Base-by-base conservation (phyloP, 768 basidiomycete genomes). In the Lactarius psammicola region DNA sequence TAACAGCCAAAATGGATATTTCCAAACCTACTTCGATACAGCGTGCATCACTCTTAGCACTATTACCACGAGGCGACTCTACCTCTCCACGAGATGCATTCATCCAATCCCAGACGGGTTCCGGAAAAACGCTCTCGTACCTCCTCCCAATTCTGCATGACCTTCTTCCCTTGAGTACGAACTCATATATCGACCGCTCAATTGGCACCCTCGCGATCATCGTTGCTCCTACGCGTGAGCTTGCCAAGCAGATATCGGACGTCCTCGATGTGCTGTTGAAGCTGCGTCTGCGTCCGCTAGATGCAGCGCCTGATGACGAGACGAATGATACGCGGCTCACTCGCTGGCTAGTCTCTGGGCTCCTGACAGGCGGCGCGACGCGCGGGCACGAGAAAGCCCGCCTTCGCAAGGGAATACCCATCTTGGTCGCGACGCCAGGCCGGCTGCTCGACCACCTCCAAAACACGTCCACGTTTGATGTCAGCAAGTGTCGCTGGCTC, bases 81-180 rank as follows among this genome's bases (percentile, higher is more conserved):
- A 66, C 68, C 71, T 56, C 78, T 11, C 64, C 79, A 57, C 81
- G 90, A 65, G 94, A 96, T 76, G 85, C 91, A 17, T 95, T 97
- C 76, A 92, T 98, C 63, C 95, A 97, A 76, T 92, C 94, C 15
- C 95, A 98, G 75, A 98, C 96, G 10, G 96, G 96, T 62, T 98
- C 95, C 0, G 96, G 96, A 73, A 98, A 98, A 78, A 98, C 95
- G 0, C 79, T 98, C 28, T 85, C 95, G 3, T 98, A 92, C 79
- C 84, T 98, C 28, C 85, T 98, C 13, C 96, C 96, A 31, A 94
- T 98, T 75, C 84, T 98, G 53, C 93, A 98, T 68, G 94, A 96
- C 75, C 88, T 98, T 60, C 84, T 98, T 40, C 93, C 94, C 1
- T 82, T 98, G 58, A 90, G 92, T 63, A 85, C 87, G 15, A 82